Evolutionary conservation across 108 stramenopile species (phyloP).

Genomic region (Cyclotella distinguenda): DNA sequence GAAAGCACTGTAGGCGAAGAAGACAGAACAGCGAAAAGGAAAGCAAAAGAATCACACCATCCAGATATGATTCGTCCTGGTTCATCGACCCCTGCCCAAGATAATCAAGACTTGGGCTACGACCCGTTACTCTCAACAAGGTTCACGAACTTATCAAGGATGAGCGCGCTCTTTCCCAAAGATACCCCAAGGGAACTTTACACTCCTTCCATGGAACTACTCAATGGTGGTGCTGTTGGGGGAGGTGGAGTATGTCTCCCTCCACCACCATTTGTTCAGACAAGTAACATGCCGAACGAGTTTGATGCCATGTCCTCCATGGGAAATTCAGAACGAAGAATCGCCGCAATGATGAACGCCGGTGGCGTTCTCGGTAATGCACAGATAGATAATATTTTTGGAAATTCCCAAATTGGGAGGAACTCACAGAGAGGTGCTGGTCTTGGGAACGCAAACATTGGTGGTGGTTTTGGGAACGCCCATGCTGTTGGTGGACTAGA

Average conservation of each 20-base stretch:
- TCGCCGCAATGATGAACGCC: background rate
- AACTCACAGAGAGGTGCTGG: too few relatives aligned
- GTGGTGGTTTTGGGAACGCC: background rate
- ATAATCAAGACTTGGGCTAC: background rate
- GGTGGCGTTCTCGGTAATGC: slow-evolving; percentile 1
- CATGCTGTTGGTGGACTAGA: slow-evolving; percentile 3
- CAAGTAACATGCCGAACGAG: background rate
- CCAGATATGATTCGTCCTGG: background rate
- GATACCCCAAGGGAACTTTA: background rate
- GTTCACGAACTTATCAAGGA: slow-evolving; percentile 15
- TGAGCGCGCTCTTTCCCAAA: background rate
- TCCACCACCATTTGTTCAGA: slow-evolving; percentile 6
- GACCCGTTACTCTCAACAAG: slow-evolving; percentile 8
- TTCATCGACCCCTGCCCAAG: background rate
- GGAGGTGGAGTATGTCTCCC: background rate
- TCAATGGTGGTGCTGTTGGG: background rate
- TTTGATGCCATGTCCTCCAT: background rate
- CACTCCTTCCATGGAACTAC: background rate
- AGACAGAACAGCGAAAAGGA: background rate
- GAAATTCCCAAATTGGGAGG: too few relatives aligned
- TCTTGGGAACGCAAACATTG: too few relatives aligned
- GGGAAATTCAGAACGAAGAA: background rate
- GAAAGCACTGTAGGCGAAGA: background rate
- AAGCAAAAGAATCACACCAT: too few relatives aligned
- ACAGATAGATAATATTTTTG: too few relatives aligned